A percentile compares a stretch with the other conserved stretches of the same genome.
Evolutionary conservation across 148 eudicot species (phyloP).

Genomic region (Cornus controversa): DNA sequence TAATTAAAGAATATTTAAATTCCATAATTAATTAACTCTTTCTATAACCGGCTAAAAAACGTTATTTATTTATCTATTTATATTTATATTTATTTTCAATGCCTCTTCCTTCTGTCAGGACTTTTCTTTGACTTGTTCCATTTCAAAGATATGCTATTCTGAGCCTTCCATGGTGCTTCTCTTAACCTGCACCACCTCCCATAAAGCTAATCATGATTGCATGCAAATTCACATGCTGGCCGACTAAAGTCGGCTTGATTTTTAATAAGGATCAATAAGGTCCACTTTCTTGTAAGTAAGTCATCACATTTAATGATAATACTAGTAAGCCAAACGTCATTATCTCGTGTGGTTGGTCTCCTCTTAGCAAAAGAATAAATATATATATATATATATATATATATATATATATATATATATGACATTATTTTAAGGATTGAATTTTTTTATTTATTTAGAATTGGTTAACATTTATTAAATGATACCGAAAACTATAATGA

Average conservation of each 20-base stretch:
- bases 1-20: background rate
- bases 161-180: background rate
- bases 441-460: too few species aligned
- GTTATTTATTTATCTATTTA: too few species aligned
- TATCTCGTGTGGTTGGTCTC: background rate
- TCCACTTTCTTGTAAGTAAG: background rate
- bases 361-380: too few species aligned
- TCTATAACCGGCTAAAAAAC: too few species aligned
- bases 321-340: background rate
- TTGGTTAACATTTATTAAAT: too few species aligned
- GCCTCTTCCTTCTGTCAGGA: background rate
- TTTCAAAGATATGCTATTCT: background rate
- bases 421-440: too few species aligned
- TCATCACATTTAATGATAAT: too few species aligned
- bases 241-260: slow-evolving; percentile 19
- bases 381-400: too few species aligned
- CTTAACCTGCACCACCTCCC: background rate
- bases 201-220: background rate
- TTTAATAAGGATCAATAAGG: background rate
- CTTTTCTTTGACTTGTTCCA: background rate
- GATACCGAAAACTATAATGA: too few species aligned
- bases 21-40: background rate
- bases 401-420: too few species aligned
- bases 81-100: too few species aligned
- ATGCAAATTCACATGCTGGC: background rate